Percentiles rank a stretch among this genome's conserved stretches.
Evolutionary conservation across 345 rosid genomes (phyloP).

Genomic region (Eucalyptus marginata): DNA sequence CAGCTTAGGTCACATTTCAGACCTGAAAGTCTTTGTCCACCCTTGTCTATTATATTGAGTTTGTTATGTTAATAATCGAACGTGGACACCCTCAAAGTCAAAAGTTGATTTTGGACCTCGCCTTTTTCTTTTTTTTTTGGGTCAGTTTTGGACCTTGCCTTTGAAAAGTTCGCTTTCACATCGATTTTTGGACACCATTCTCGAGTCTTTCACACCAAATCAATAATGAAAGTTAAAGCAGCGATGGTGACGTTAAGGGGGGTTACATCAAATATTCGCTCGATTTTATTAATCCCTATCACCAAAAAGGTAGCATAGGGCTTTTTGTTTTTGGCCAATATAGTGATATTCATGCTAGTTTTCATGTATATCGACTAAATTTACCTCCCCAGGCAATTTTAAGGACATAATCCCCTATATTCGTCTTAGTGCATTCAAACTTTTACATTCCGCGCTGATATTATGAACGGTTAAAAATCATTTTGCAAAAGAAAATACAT

Average conservation of each 20-base stretch:
- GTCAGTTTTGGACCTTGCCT: neutral
- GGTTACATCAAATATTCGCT: neutral
- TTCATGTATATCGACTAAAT: neutral
- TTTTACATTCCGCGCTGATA: neutral
- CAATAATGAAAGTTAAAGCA: neutral
- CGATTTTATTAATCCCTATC: neutral
- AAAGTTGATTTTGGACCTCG: neutral
- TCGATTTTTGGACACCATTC: neutral
- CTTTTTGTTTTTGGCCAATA: neutral
- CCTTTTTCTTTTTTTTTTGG: too few species aligned
- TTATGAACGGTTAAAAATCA: neutral
- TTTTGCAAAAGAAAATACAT: neutral
- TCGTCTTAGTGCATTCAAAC: neutral
- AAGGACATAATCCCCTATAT: neutral
- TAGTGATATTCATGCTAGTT: neutral
- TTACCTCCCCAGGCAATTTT: neutral
- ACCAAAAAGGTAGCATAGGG: neutral
- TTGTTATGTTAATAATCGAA: neutral
- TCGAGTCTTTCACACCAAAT: neutral
- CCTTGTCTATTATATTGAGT: neutral
- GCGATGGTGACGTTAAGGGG: neutral
- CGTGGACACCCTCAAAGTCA: neutral
- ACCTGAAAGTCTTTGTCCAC: neutral
- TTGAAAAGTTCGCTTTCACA: neutral
- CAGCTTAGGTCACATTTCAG: neutral